Evolutionary conservation across 2,329 filamentous ascomycete genomes (phyloP).

Genomic region (Cladophialophora immunda): DNA sequence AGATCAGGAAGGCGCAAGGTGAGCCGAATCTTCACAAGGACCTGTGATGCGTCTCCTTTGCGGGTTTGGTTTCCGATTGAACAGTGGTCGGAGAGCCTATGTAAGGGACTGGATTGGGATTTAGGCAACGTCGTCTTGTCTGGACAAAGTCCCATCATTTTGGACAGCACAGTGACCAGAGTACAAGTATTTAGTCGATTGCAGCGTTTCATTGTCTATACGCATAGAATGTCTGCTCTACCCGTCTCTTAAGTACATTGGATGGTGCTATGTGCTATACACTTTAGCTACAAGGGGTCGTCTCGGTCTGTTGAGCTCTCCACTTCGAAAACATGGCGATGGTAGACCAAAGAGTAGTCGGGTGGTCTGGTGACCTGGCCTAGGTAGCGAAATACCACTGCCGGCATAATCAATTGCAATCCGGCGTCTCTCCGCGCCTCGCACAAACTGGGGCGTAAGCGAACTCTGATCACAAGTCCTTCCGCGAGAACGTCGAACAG

Average conservation of each 20-base stretch:
- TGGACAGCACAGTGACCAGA: background rate
- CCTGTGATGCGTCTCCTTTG: background rate
- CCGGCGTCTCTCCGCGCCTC: constrained; percentile 1
- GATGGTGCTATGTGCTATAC: background rate
- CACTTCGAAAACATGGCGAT: background rate
- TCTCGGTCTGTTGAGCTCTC: no score
- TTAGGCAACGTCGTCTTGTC: background rate
- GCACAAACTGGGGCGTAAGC: background rate
- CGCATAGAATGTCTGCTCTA: background rate
- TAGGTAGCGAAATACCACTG: background rate
- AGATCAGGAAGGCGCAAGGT: constrained; percentile 17
- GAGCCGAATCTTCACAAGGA: constrained; percentile 19
- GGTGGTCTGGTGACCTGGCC: no score
- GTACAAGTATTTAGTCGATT: background rate
- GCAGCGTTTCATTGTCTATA: background rate
- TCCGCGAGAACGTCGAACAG: background rate
- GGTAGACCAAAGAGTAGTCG: background rate
- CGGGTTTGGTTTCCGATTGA: background rate
- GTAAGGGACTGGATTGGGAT: background rate
- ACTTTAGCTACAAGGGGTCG: no score
- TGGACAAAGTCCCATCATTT: background rate
- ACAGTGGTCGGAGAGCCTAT: background rate
- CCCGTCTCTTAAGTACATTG: background rate
- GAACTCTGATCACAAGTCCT: background rate
- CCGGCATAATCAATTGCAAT: background rate